Conservation (phyloP, 371 early-diverging fungal genomes). For the Mortierella sp. region DNA sequence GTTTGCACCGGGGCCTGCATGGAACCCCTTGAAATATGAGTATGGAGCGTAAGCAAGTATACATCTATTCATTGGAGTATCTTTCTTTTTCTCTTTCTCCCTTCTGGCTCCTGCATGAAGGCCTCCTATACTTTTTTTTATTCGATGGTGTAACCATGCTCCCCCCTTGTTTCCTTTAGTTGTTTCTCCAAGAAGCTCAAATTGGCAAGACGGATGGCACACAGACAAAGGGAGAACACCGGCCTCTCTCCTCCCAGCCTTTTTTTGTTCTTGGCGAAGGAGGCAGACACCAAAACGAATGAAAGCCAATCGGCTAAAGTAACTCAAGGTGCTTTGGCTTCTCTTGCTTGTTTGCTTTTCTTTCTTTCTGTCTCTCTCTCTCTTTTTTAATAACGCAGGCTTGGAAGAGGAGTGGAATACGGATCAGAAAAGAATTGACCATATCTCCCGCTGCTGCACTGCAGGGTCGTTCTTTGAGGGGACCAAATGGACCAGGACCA, state of each 20-base stretch:
- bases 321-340: background rate
- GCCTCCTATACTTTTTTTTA: background rate
- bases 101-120: conserved; percentile 1
- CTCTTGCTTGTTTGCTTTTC: background rate
- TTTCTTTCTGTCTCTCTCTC: background rate
- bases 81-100: too few relatives aligned
- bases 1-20: background rate
- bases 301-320: background rate
- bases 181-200: background rate
- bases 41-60: background rate
- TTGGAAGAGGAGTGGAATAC: background rate
- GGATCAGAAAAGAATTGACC: background rate
- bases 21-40: background rate
- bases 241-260: background rate
- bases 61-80: background rate
- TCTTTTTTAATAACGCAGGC: too few relatives aligned
- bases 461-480: conserved; percentile 1
- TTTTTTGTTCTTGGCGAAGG: background rate
- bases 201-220: background rate
- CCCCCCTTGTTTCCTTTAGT: background rate
- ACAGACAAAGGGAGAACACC: background rate
- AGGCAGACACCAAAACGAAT: background rate
- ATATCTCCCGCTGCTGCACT: background rate
- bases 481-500: background rate
- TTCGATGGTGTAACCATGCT: conserved; percentile 14